phyloP scores from a whole-genome alignment of 1,284 basidiomycete genomes.

The Chiua sp. region DNA sequence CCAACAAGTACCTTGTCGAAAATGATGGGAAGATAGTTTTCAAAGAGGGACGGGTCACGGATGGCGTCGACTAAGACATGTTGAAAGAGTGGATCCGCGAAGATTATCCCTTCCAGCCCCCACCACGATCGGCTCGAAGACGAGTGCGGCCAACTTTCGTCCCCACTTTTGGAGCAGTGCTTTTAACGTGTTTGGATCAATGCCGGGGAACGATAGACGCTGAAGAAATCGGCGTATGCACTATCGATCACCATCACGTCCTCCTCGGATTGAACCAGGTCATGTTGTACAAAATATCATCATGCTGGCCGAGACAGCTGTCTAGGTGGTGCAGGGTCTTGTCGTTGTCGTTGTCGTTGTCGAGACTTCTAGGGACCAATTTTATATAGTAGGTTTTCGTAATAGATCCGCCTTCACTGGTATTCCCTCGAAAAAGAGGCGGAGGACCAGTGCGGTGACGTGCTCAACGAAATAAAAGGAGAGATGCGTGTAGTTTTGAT shows the following conservation, averaged over 20 bases:
- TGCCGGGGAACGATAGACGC: too few relatives aligned
- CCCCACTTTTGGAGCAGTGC: slow-evolving; percentile 47
- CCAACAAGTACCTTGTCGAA: slow-evolving; percentile 98
- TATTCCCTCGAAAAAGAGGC: slow-evolving; percentile 56
- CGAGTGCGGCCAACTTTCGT: slow-evolving; percentile 69
- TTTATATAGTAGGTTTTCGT: slow-evolving; percentile 49
- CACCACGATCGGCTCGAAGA: slow-evolving; percentile 93
- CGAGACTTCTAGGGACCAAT: slow-evolving; percentile 43
- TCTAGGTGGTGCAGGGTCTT: slow-evolving; percentile 68
- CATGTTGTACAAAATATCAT: too few relatives aligned
- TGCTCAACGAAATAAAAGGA: slow-evolving; percentile 78
- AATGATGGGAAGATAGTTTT: slow-evolving; percentile 81
- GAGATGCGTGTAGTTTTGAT: slow-evolving; percentile 88
- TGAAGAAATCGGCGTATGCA: too few relatives aligned
- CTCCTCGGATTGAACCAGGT: too few relatives aligned
- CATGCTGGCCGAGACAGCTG: too few relatives aligned
- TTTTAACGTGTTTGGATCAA: slow-evolving; percentile 47
- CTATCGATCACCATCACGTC: too few relatives aligned
- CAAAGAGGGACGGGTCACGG: slow-evolving; percentile 48
- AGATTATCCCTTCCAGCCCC: slow-evolving; percentile 98
- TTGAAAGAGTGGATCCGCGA: slow-evolving; percentile 98
- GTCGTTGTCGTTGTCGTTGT: slow-evolving; percentile 56
- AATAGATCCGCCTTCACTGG: slow-evolving; percentile 52
- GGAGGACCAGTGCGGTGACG: slow-evolving; percentile 63
- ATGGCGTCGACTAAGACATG: slow-evolving; percentile 85